Evolutionary conservation across 345 rosid species (phyloP), one percentile per base, ranked within the genome.

Genomic region (Corymbia maculata): DNA sequence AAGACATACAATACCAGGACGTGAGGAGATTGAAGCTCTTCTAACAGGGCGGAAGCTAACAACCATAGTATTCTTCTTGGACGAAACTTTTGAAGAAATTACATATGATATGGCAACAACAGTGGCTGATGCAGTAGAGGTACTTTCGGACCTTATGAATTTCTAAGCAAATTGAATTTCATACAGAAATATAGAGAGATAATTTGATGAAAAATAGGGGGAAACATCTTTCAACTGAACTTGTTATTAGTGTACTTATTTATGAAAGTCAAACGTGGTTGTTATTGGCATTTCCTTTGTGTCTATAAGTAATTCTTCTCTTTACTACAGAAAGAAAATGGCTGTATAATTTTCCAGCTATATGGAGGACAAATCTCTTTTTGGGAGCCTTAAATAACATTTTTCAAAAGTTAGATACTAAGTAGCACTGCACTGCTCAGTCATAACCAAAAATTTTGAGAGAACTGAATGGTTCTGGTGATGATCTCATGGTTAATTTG

Each of bases 31-130:
- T 90, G 99, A 98, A 93, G 97, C 98, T 88, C 96, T 96, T 88
- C 89, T 98, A 86, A 98, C 97, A 7, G 95, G 93, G 85, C 90
- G 97, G 88, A 98, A 95, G 94, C 97, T 98, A 59, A 98, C 99
- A 16, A 97, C 99, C 68, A 98, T 97, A 24, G 99, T 97, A 80
- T 98, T 96, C 90, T 98, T 98, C 92, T 91, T 98, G 88, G 99
- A 98, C 89, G 99, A 97, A 92, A 98, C 99, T 89, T 98, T 98
- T 89, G 99, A 98, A 95, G 99, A 98, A 92, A 98, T 98, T 49
- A 92, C 96, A 22, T 97, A 96, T 93, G 99, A 97, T 91, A 97
- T 98, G 99, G 95, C 98, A 88, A 96, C 99, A 47, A 96, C 99
- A 49, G 97, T 96, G 79, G 92, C 97, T 82, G 99, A 98, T 95